A percentile compares a stretch with the other conserved stretches of the same genome.
Conservation (phyloP, 2,329 filamentous ascomycete genomes). For the Pseudogymnoascus sp. region DNA sequence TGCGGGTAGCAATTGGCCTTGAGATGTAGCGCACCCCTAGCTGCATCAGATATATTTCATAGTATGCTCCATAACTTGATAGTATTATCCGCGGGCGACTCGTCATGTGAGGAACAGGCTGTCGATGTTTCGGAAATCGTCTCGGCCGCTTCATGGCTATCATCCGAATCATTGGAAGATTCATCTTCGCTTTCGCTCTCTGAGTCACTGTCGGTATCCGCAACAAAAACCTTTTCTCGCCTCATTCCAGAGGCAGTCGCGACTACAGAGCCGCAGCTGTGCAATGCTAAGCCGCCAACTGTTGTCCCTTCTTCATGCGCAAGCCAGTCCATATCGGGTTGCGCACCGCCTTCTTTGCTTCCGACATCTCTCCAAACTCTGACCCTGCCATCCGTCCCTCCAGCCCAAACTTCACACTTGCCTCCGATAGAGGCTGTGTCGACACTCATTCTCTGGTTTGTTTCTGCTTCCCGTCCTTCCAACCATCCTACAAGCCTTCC, state of each 20-base stretch:
- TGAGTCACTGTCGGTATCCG: conserved; percentile 1
- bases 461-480: conserved; percentile 39
- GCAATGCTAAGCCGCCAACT: conserved; percentile 14
- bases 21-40: not conserved
- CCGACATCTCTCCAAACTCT: conserved; percentile 52
- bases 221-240: not conserved
- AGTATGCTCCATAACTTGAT: conserved; percentile 40
- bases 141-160: conserved; percentile 9
- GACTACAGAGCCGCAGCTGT: conserved; percentile 26
- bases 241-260: conserved; percentile 29
- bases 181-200: conserved; percentile 14
- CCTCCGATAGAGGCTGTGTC: conserved; percentile 43
- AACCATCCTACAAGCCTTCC: conserved; percentile 49
- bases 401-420: conserved; percentile 51
- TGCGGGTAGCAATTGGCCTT: conserved; percentile 9
- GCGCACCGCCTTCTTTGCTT: conserved; percentile 32
- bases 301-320: conserved; percentile 25
- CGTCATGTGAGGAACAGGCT: not conserved
- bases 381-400: conserved; percentile 45
- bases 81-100: conserved; percentile 32
- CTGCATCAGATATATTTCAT: conserved; percentile 10
- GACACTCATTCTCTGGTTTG: conserved; percentile 49
- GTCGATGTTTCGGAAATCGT: not conserved
- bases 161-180: conserved; percentile 12
- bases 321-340: conserved; percentile 25